These are phyloP conservation scores for Hanseniaspora pseudoguilliermondii DNA, from an alignment of 805 yeast genomes.

Conservation along the genomic window DNA sequence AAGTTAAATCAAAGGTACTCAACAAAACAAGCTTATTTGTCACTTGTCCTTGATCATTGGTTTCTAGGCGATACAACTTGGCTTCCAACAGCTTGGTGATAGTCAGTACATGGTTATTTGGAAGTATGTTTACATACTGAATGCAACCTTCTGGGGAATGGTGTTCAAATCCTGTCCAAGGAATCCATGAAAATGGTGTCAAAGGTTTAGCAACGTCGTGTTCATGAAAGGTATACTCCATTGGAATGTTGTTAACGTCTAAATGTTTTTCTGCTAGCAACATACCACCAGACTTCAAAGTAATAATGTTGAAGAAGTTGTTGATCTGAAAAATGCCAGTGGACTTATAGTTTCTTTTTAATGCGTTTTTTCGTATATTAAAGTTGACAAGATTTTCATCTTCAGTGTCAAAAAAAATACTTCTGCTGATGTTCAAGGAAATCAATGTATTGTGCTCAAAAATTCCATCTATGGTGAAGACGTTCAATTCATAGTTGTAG, in stretches of 20 bases:
- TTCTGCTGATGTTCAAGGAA: background rate
- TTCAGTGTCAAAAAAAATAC: background rate
- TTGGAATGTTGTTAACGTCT: background rate
- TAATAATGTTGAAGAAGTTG: background rate
- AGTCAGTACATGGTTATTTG: background rate
- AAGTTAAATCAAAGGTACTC: background rate
- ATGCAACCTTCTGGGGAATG: background rate
- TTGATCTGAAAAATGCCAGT: background rate
- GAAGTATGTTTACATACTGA: background rate
- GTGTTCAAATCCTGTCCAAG: too few relatives aligned
- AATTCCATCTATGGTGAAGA: constrained; percentile 1
- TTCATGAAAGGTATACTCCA: background rate
- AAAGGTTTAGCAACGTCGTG: background rate
- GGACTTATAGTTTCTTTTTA: background rate
- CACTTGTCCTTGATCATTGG: background rate
- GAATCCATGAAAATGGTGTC: background rate
- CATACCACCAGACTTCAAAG: constrained; percentile 6
- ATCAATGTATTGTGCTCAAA: background rate
- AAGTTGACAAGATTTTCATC: background rate
- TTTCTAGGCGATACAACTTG: background rate
- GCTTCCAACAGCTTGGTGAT: background rate
- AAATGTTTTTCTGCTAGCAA: background rate
- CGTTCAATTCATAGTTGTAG: background rate
- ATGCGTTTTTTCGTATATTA: background rate
- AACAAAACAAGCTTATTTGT: background rate